Evolutionary conservation across 2,329 filamentous ascomycete species (phyloP), one percentile per base, ranked within the genome.

Genomic region (Berkeleyomyces basicola): DNA sequence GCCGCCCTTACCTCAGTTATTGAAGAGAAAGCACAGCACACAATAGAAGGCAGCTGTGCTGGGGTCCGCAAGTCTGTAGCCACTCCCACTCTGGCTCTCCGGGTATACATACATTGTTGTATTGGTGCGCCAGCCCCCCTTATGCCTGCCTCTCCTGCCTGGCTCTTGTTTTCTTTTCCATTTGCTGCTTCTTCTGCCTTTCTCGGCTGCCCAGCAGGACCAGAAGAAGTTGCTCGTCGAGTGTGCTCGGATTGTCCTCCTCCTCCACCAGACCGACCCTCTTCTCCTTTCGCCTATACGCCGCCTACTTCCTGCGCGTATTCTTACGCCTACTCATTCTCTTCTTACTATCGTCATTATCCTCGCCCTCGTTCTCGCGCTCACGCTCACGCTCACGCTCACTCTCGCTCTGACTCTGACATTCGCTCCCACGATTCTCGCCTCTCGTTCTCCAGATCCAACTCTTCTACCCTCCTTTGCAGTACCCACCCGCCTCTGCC

Each of bases 41-140:
- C 14, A 59, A 33, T 37, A 59, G 39, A 44, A 59, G 33, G 39
- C n/a, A 4, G 16, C 23, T 46, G 9, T 46, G 9, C 6, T 37
- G 37, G 43, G 58, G 43, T 16, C 58, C 42, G 47, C 33, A 47
- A 59, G 58, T 59, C n/a, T 59, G 42, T 44, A 14, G 42, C 16
- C 58, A 59, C n/a, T 46, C 23, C 23, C 23, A 23, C 23, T 23
- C 23, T 23, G 23, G 23, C 23, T 23, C 23, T 23, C 23, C 23
- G 23, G 23, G 23, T 23, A 23, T 23, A 49, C 43, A 63, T 51
- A 55, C 51, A 16, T 57, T 59, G 61, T 37, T 37, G 61, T 47
- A 39, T 64, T 43, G 61, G 2, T 23, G 23, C 23, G 2, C 63
- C 59, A 64, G 59, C 63, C 63, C 63, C 23, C 63, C 53, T 64